phyloP scores from a whole-genome alignment of 805 yeast genomes.

The Teunomyces gatunensis region DNA sequence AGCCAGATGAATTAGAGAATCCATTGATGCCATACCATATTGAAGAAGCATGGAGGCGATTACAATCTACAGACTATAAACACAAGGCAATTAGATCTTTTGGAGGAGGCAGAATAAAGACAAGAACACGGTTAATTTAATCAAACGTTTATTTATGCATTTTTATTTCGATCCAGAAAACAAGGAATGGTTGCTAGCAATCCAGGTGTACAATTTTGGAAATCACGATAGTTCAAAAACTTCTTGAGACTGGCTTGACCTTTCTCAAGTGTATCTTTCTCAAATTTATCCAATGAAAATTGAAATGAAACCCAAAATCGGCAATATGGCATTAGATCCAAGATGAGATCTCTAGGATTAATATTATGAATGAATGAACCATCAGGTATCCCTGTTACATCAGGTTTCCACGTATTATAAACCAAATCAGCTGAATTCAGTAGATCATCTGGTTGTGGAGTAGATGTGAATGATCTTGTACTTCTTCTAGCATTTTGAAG shows the following conservation, averaged over 20 bases:
- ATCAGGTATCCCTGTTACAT: constrained; percentile 32
- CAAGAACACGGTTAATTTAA: constrained; percentile 51
- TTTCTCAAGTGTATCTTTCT: constrained; percentile 11
- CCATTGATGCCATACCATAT: constrained; percentile 81
- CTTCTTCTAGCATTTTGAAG: constrained; percentile 17
- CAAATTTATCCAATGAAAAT: constrained; percentile 20
- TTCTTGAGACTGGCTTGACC: constrained; percentile 22
- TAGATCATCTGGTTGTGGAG: constrained; percentile 3
- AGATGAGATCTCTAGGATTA: constrained; percentile 21
- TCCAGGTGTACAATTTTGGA: constrained; percentile 19
- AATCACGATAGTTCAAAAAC: constrained; percentile 34
- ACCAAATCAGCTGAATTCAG: background rate
- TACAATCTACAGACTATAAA: constrained; percentile 57
- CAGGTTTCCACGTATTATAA: constrained; percentile 13
- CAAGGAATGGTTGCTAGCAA: constrained; percentile 13
- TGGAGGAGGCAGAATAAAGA: constrained; percentile 62
- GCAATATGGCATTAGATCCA: constrained; percentile 32
- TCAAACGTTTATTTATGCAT: background rate
- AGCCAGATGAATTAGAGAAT: constrained; percentile 78
- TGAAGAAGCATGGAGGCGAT: constrained; percentile 82
- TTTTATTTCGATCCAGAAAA: background rate
- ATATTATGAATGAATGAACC: constrained; percentile 27
- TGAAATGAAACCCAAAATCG: constrained; percentile 37
- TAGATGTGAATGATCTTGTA: constrained; percentile 12
- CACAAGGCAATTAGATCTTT: constrained; percentile 68